phyloP scores from a whole-genome alignment of 345 rosid species.

The Acer yangbiense region DNA sequence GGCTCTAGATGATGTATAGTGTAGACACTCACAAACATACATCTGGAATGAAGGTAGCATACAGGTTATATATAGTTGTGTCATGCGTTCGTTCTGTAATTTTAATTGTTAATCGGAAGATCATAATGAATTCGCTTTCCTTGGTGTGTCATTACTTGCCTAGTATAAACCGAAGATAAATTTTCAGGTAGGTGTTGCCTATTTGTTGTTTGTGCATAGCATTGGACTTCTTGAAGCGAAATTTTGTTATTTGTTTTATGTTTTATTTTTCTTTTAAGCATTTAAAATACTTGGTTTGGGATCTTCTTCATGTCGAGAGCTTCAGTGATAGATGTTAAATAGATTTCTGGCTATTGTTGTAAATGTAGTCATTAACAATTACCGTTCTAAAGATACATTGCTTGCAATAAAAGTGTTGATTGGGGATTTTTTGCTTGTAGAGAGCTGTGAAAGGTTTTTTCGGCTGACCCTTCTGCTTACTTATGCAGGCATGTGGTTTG shows the following conservation, averaged over 20 bases:
- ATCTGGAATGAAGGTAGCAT: too few relatives aligned
- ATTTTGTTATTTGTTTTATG: not conserved
- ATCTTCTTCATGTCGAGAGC: not conserved
- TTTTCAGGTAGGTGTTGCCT: not conserved
- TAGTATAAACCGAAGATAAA: not conserved
- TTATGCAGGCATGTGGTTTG: slow-evolving; percentile 10
- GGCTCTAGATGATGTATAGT: not conserved
- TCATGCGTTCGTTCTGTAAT: not conserved
- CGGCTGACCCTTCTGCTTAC: not conserved
- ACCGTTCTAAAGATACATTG: not conserved
- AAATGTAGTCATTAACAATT: not conserved
- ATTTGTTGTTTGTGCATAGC: not conserved
- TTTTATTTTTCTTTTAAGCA: not conserved
- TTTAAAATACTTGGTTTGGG: not conserved
- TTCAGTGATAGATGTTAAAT: not conserved
- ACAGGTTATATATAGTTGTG: not conserved
- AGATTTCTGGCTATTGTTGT: not conserved
- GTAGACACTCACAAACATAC: not conserved
- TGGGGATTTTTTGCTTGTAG: not conserved
- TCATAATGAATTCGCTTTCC: not conserved
- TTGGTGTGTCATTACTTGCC: not conserved
- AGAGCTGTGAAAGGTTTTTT: not conserved
- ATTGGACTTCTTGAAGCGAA: not conserved
- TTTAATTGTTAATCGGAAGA: not conserved
- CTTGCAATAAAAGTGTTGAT: not conserved